A percentile compares a stretch with the other conserved stretches of the same genome.
phyloP scores from a whole-genome alignment of 2,329 filamentous ascomycete species.

The Exophiala sp. region DNA sequence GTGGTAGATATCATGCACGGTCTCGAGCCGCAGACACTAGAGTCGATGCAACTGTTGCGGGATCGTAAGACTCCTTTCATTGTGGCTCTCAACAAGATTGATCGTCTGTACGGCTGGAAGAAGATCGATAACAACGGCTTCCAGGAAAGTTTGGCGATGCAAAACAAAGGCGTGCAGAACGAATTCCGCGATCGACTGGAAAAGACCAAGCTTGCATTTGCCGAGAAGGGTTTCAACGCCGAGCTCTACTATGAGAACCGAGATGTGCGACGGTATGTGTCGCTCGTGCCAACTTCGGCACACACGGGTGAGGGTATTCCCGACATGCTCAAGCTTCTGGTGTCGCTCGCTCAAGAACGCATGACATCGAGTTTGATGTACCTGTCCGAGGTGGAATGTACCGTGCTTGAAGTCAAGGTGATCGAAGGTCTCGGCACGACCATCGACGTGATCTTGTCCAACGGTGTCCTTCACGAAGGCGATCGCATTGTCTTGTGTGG shows the following conservation, averaged over 20 bases:
- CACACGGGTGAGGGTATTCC: constrained; percentile 99
- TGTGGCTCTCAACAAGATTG: constrained; percentile 98
- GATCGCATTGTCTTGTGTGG: constrained; percentile 93
- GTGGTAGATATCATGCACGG: constrained; percentile 99
- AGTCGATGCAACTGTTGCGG: constrained; percentile 90
- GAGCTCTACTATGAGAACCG: constrained; percentile 98
- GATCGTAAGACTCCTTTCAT: constrained; percentile 97
- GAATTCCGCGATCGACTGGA: constrained; percentile 89
- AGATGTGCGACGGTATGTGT: constrained; percentile 88
- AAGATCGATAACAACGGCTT: constrained; percentile 98
- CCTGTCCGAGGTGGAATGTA: constrained; percentile 93
- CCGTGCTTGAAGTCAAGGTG: constrained; percentile 96
- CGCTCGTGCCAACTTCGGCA: constrained; percentile 93
- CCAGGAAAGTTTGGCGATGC: constrained; percentile 79
- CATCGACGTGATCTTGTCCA: constrained; percentile 93
- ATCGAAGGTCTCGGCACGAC: constrained; percentile 99
- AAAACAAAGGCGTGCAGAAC: constrained; percentile 87
- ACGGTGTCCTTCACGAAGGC: constrained; percentile 89
- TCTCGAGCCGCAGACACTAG: constrained; percentile 90
- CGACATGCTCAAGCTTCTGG: constrained; percentile 94
- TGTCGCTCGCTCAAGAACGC: constrained; percentile 88
- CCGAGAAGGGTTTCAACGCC: constrained; percentile 96
- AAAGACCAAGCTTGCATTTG: constrained; percentile 86
- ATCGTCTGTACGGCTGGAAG: constrained; percentile 98
- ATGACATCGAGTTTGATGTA: constrained; percentile 99